These are phyloP conservation scores for Tritrichomonas foetus DNA, from an alignment of 208 protist genomes.

Conservation along the genomic window DNA sequence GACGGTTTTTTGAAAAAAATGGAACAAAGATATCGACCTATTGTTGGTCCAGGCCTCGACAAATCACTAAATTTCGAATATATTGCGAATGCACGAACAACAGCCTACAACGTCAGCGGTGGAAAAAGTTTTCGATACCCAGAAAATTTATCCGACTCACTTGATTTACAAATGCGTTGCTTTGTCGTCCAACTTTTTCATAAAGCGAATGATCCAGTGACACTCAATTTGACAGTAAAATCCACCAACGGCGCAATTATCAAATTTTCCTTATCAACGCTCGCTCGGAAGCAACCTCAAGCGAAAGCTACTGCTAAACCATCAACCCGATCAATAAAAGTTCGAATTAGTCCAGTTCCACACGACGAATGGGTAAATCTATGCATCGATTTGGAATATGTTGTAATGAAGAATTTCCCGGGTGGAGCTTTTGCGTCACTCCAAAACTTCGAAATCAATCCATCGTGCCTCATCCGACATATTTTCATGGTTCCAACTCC, in stretches of 20 bases:
- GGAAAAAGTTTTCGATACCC: not conserved
- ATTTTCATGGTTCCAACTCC: not conserved
- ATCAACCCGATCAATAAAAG: no score
- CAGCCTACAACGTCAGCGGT: not conserved
- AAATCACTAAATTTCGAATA: not conserved
- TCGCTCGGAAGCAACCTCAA: no score
- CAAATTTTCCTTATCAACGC: no score
- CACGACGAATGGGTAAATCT: not conserved
- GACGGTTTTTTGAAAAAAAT: no score
- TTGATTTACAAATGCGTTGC: not conserved
- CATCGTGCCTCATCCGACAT: not conserved
- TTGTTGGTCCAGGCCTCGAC: not conserved
- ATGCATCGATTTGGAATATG: conserved; percentile 7
- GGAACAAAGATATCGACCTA: not conserved
- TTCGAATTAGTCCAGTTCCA: no score
- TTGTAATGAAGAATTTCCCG: not conserved
- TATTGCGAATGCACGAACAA: not conserved
- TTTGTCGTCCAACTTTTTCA: not conserved
- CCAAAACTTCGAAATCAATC: not conserved
- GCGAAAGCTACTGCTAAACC: no score
- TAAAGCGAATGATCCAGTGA: not conserved
- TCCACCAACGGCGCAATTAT: no score
- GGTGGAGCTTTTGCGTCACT: not conserved
- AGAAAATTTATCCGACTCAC: not conserved
- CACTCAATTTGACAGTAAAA: no score